These are phyloP conservation scores for Endothia cerciana DNA, from an alignment of 2,329 filamentous ascomycete genomes.

Conservation along the genomic window DNA sequence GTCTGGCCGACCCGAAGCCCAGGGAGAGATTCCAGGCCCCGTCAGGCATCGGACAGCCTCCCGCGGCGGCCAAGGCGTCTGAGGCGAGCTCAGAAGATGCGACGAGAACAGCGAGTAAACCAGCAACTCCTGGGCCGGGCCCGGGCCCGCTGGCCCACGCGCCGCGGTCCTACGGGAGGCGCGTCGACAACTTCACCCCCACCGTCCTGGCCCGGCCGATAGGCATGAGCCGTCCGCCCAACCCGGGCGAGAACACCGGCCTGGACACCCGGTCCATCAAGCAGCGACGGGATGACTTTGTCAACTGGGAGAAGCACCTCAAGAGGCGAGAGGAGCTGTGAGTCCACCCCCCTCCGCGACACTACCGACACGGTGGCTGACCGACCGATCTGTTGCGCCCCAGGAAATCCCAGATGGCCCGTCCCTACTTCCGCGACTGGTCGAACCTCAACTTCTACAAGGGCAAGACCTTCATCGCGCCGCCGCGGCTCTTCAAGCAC, in stretches of 20 bases:
- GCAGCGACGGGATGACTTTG: conserved; percentile 78
- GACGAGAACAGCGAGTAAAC: conserved; percentile 4
- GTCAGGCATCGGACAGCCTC: background rate
- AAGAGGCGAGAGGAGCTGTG: conserved; percentile 76
- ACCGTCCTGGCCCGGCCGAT: conserved; percentile 73
- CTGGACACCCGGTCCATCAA: conserved; percentile 68
- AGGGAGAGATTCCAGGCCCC: background rate
- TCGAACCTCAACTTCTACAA: conserved; percentile 79
- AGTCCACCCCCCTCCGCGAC: conserved; percentile 31
- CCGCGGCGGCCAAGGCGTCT: background rate
- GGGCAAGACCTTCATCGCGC: conserved; percentile 90
- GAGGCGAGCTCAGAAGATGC: background rate
- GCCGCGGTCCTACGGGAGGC: conserved; percentile 63
- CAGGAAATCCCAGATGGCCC: conserved; percentile 75
- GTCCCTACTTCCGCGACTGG: conserved; percentile 97
- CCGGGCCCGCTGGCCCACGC: conserved; percentile 58
- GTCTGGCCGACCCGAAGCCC: conserved; percentile 30
- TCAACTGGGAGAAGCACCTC: conserved; percentile 84
- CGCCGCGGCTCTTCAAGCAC: conserved; percentile 79
- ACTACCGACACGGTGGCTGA: conserved; percentile 16
- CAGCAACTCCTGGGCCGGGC: conserved; percentile 23
- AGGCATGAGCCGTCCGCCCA: conserved; percentile 75
- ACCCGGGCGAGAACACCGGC: conserved; percentile 80
- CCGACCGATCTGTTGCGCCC: conserved; percentile 6
- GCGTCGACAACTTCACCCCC: conserved; percentile 59